Evolutionary conservation across 495 filamentous ascomycete species (phyloP).

Genomic region (Tuber umbilicatum): DNA sequence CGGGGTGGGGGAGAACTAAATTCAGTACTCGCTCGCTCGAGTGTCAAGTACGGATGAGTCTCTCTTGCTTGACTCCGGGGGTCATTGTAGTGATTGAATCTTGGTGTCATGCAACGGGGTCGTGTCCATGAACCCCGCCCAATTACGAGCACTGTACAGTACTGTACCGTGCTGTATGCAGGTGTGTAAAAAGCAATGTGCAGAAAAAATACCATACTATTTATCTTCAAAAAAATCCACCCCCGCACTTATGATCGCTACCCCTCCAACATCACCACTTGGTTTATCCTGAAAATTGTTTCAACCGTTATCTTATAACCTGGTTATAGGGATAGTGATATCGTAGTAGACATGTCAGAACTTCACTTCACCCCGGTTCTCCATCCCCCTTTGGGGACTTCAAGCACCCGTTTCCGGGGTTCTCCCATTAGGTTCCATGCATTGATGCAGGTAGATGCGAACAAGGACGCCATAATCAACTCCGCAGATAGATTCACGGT

Average conservation of each 20-base stretch:
- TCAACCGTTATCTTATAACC: neutral
- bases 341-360: constrained; percentile 10
- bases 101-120: too few species aligned
- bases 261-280: neutral
- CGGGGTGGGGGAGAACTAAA: too few species aligned
- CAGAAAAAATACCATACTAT: neutral
- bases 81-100: too few species aligned
- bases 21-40: too few species aligned
- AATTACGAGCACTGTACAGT: too few species aligned
- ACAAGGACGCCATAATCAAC: neutral
- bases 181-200: neutral
- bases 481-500: constrained; percentile 18
- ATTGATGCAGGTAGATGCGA: constrained; percentile 12
- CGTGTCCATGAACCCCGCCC: too few species aligned
- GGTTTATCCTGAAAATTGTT: neutral
- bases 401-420: constrained; percentile 12
- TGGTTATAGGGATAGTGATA: neutral
- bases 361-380: constrained; percentile 25
- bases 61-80: too few species aligned
- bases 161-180: too few species aligned
- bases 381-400: constrained; percentile 22
- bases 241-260: neutral
- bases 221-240: too few species aligned
- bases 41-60: too few species aligned
- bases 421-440: constrained; percentile 20